phyloP scores from a whole-genome alignment of 495 filamentous ascomycete genomes.

The Cryomyces minteri region DNA sequence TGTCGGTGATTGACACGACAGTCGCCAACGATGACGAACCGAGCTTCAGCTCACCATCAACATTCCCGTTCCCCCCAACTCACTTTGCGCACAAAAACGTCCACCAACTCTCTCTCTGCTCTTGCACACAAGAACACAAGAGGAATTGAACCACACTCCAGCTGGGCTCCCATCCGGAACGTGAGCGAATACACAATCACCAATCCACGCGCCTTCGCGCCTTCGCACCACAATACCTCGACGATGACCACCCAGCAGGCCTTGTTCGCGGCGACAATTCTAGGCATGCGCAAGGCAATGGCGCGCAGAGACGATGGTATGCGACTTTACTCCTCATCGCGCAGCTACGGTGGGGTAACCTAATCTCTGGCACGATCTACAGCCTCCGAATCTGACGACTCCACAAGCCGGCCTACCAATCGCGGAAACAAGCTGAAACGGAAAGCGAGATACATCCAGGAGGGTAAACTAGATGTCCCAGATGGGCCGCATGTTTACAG shows the following conservation, averaged over 20 bases:
- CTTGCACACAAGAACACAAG: too few species aligned
- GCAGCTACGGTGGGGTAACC: constrained; percentile 7
- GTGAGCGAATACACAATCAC: background rate
- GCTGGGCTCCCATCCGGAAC: too few species aligned
- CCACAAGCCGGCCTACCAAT: constrained; percentile 63
- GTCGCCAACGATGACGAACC: too few species aligned
- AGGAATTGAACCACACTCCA: too few species aligned
- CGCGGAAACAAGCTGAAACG: constrained; percentile 82
- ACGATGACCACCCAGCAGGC: constrained; percentile 55
- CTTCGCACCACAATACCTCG: constrained; percentile 2
- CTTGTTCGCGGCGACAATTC: constrained; percentile 52
- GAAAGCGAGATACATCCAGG: constrained; percentile 60
- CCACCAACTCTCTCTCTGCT: too few species aligned
- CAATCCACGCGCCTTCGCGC: background rate
- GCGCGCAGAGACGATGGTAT: constrained; percentile 16
- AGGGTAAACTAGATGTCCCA: constrained; percentile 52
- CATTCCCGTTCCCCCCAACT: too few species aligned
- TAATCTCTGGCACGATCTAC: constrained; percentile 2
- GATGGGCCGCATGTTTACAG: constrained; percentile 65
- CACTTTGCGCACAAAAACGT: too few species aligned
- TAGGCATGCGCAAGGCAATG: constrained; percentile 56
- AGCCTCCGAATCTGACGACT: constrained; percentile 80
- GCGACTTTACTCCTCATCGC: background rate
- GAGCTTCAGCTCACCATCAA: too few species aligned
- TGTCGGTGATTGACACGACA: too few species aligned